Evolutionary conservation across 768 basidiomycete species (phyloP).

Genomic region (Kwoniella botswanensis): DNA sequence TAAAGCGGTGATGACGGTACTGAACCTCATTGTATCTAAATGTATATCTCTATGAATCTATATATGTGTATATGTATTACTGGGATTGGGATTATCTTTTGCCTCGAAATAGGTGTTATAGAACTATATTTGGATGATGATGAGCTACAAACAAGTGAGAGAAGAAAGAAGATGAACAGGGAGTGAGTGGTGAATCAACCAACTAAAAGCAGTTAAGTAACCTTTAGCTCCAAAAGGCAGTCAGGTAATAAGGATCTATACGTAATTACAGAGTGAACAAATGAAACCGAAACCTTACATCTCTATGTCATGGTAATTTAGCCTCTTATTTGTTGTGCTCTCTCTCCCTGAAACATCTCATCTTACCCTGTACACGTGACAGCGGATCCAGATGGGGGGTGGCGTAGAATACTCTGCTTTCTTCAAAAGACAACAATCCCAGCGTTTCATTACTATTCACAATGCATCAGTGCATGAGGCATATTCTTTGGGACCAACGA

Average conservation of each 20-base stretch:
- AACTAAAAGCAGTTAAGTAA: neutral
- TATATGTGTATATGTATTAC: too few relatives aligned
- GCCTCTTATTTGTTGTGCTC: neutral
- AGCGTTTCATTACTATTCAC: too few relatives aligned
- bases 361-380: neutral
- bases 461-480: too few relatives aligned
- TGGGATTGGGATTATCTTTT: too few relatives aligned
- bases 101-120: neutral
- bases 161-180: neutral
- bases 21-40: neutral
- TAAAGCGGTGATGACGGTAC: neutral
- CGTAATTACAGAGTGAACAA: neutral
- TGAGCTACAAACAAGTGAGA: neutral
- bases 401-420: too few relatives aligned
- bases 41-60: neutral
- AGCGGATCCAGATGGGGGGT: neutral
- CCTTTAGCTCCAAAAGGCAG: too few relatives aligned
- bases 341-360: neutral
- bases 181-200: neutral
- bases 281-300: neutral
- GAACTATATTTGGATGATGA: neutral
- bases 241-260: too few relatives aligned
- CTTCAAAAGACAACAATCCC: too few relatives aligned
- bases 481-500: too few relatives aligned
- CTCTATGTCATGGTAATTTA: neutral